Evolutionary conservation across 129 eudicot genomes (phyloP), one percentile per base, ranked within the genome.

Genomic region (Apium graveolens): DNA sequence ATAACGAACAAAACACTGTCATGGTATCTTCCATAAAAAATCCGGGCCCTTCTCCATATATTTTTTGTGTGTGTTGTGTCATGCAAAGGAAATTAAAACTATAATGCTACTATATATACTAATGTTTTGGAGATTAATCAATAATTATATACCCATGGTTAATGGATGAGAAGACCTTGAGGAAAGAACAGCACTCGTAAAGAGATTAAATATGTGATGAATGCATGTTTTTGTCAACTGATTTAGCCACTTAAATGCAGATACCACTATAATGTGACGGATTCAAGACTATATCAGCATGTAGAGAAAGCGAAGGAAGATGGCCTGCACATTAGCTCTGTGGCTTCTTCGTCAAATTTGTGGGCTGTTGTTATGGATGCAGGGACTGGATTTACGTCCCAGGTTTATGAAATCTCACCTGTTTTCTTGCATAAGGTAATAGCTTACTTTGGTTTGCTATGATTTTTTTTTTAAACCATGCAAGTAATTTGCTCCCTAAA

Each of bases 281-380:
- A 92, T 86, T 43, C 81, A 37, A 88, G 97, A 77, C 96, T 92
- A 72, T 48, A 84, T 60, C 96, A 92, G 77, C 97, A 90, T 80
- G 88, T 90, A 75, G 93, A 90, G 74, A 90, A 88, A 83, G 97
- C 96, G 62, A 92, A 82, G 75, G 91, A 81, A 60, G 97, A 92
- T 82, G 97, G 96, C 41, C 53, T 92, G 70, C 80, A 73, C 77
- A 78, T 92, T 78, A 92, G 97, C 43, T 85, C 89, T 74, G 96
- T 92, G 57, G 91, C 97, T 3, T 90, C 97, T 68, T 88, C 89
- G 31, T 81, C 78, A 70, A 90, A 90, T 85, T 77, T 90, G 9
- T 92, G 97, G 97, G 97, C 97, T 0, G 85, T 92, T 12, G 89
- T 92, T 69, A 88, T 92, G 97, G 97, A 92, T 86, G 97, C 97